These are phyloP conservation scores for Hanseniaspora clermontiae DNA, from an alignment of 805 yeast genomes.

Conservation along the genomic window DNA sequence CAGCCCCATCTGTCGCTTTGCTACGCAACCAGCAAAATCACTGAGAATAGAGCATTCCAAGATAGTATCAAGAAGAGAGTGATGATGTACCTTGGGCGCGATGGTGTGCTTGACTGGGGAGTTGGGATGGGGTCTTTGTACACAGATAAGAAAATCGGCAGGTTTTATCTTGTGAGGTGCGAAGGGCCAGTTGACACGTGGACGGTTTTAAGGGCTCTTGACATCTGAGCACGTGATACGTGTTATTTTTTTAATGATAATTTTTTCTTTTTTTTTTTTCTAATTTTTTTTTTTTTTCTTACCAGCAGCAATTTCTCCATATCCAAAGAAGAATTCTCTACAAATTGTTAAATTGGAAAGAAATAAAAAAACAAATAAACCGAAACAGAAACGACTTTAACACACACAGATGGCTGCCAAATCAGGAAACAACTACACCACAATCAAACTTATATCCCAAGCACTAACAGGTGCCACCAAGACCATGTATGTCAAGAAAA, in stretches of 20 bases:
- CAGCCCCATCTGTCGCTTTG: conserved; percentile 57
- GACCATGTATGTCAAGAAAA: conserved; percentile 68
- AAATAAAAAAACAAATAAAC: no score
- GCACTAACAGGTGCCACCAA: conserved; percentile 85
- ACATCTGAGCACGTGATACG: neutral
- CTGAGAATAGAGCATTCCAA: conserved; percentile 46
- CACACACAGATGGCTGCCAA: conserved; percentile 29
- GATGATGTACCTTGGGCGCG: conserved; percentile 39
- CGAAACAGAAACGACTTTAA: neutral
- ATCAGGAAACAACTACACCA: conserved; percentile 51
- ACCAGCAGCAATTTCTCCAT: no score
- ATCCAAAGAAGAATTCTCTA: no score
- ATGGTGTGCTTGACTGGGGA: conserved; percentile 34
- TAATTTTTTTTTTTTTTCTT: neutral
- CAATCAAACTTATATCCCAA: conserved; percentile 73
- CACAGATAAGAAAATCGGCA: neutral
- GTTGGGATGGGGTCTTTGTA: conserved; percentile 29
- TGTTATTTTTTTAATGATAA: neutral
- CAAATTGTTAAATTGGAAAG: no score
- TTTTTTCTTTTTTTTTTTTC: neutral
- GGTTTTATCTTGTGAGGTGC: conserved; percentile 15
- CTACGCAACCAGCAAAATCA: conserved; percentile 46
- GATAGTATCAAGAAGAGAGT: conserved; percentile 43
- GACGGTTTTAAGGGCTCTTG: conserved; percentile 16
- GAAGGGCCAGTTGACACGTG: conserved; percentile 17